Evolutionary conservation across 1,139 yeast species (phyloP), one percentile per base, ranked within the genome.

Genomic region (Hyphopichia pseudoburtonii): DNA sequence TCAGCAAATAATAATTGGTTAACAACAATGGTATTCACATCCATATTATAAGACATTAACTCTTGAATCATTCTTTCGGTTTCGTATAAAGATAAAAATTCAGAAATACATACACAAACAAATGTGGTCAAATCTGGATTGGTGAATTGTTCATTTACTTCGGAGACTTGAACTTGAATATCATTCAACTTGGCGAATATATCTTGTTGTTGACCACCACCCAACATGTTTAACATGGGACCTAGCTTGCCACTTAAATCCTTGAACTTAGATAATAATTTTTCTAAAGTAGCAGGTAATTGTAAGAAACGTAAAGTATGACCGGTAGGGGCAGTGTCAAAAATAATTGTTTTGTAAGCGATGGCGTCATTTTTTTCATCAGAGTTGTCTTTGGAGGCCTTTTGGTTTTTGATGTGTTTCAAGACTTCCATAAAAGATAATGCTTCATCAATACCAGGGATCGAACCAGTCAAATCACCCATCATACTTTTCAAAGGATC

Each of bases 251-350:
- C 86, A 24, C 94, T 82, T 41, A 92, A 76, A 50, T 87, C 95
- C 52, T 89, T 82, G 60, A 92, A 82, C 58, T 92, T 92, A 37
- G 86, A 82, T 51, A 92, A 73, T 27, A 95, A 76, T 62, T 88
- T 88, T 52, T 89, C 94, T 45, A 92, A 70, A 4, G 97, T 90
- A 16, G 94, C 78, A 23, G 98, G 98, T 54, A 92, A 78, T 64
- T 90, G 96, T 58, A 92, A 73, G 66, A 92, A 92, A 56, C 98
- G 80, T 50, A 92, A 73, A 2, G 98, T 92, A 64, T 92, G 98
- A 28, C 98, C 98, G 0, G 98, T 92, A 48, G 98, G 98, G 0
- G 98, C 98, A 17, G 98, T 92, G 61, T 92, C 98, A 55, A 92
- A 92, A 47, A 92, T 88, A 50, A 92, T 90, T 10, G 96, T 89